Evolutionary conservation across 2,329 filamentous ascomycete species (phyloP).

Genomic region (Berkeleyomyces basicola): DNA sequence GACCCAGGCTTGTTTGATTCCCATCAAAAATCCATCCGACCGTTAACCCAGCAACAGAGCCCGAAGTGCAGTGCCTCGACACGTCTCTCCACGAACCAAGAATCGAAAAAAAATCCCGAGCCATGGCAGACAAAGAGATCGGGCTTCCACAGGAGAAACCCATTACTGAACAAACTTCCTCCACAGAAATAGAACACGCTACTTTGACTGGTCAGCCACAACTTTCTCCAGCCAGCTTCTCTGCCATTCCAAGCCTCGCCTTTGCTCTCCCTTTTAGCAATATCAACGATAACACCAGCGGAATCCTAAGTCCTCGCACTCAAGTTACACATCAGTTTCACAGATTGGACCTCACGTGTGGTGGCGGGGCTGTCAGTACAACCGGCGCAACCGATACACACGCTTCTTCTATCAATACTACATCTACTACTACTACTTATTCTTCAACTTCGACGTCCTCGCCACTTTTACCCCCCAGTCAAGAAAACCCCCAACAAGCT

Average conservation of each 20-base stretch:
- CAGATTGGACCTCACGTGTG: constrained; percentile 5
- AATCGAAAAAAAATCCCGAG: background rate
- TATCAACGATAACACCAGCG: constrained; percentile 1
- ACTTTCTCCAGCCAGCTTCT: constrained; percentile 1
- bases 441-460: background rate
- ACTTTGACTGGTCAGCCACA: constrained; percentile 6
- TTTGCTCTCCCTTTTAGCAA: constrained; percentile 8
- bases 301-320: constrained; percentile 7
- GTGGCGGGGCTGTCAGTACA: background rate
- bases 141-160: background rate
- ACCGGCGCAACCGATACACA: background rate
- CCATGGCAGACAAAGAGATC: background rate
- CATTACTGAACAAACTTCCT: background rate
- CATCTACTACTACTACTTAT: background rate
- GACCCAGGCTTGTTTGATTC: background rate
- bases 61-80: background rate
- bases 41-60: constrained; percentile 1
- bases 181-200: constrained; percentile 4
- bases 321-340: constrained; percentile 11
- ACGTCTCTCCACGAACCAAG: background rate
- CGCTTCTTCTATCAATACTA: background rate
- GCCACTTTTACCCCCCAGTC: background rate
- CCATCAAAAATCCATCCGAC: background rate
- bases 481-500: background rate
- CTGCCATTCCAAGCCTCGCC: constrained; percentile 1